Base-by-base conservation (phyloP, 352 stramenopile genomes). In the Chloridella minuta region DNA sequence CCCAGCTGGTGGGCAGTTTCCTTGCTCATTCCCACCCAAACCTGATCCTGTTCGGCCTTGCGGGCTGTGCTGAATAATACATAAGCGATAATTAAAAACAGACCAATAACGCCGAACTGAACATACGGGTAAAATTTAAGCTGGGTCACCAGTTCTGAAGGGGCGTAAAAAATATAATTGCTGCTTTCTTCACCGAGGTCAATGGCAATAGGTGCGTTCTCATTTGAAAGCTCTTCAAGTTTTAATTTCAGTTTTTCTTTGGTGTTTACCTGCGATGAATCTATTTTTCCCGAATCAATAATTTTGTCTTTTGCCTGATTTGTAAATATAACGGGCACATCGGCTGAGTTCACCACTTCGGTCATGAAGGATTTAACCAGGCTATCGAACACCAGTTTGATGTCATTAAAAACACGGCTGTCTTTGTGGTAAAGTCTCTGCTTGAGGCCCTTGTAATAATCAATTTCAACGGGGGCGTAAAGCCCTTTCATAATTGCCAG, bases 381-480 rank as follows among this genome's bases (percentile, higher is more conserved):
- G n/a, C n/a, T 66, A 66, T 66, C 40, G 40, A 66, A 66, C n/a
- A 66, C 40, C 10, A 66, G 10, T 66, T 66, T 10, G n/a, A 66
- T 66, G 40, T 66, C 40, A 18, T 10, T 18, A 66, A 66, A 66
- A n/a, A 66, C 40, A 18, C n/a, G 10, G n/a, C 40, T 66, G 40
- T 66, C 40, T 66, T 66, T 66, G 40, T 66, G n/a, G n/a, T 66
- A 66, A 10, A 66, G n/a, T 18, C n/a, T 18, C 10, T 10, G n/a
- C 10, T 66, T 66, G n/a, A 66, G n/a, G n/a, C n/a, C n/a, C n/a
- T 66, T 66, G n/a, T 66, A 66, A 66, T 66, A 66, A n/a, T 66
- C n/a, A n/a, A 66, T 66, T n/a, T 18, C 40, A 18, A 66, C 40
- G 10, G 40, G 40, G n/a, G 10, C 40, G 40, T 66, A 66, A 18